These are phyloP conservation scores for Aspergillus fumigatus DNA, from an alignment of 2,329 filamentous ascomycete species.

Conservation along the genomic window DNA sequence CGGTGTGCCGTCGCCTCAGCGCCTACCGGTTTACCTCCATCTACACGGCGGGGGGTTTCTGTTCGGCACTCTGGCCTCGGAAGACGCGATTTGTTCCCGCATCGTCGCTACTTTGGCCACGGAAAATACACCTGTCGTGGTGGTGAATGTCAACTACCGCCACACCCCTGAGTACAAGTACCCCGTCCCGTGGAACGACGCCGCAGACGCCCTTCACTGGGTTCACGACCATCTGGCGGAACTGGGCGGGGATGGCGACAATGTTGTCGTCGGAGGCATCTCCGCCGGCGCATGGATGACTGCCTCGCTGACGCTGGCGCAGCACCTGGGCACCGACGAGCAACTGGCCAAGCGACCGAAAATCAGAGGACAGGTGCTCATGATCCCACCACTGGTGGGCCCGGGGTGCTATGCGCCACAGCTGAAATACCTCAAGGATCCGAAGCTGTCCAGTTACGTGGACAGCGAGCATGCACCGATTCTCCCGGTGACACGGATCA, in stretches of 20 bases:
- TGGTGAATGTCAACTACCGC: constrained; percentile 56
- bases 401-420: constrained; percentile 32
- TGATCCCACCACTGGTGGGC: constrained; percentile 47
- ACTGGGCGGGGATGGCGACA: constrained; percentile 36
- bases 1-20: constrained; percentile 20
- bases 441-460: constrained; percentile 41
- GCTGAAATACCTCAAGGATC: constrained; percentile 34
- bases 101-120: constrained; percentile 37
- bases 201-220: constrained; percentile 54
- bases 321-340: constrained; percentile 28
- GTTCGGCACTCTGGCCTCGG: constrained; percentile 50
- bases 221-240: constrained; percentile 41
- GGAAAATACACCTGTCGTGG: constrained; percentile 30
- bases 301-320: constrained; percentile 39
- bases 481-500: constrained; percentile 37
- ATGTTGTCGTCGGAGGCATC: constrained; percentile 46
- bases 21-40: constrained; percentile 50
- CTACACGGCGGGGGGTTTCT: constrained; percentile 56
- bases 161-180: constrained; percentile 53
- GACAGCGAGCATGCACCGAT: constrained; percentile 49
- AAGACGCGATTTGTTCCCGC: constrained; percentile 50
- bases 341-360: constrained; percentile 17
- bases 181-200: constrained; percentile 51
- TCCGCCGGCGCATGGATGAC: constrained; percentile 47
- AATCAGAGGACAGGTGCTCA: constrained; percentile 49